phyloP scores from a whole-genome alignment of 2,329 filamentous ascomycete species.

The Verticillium dahliae region DNA sequence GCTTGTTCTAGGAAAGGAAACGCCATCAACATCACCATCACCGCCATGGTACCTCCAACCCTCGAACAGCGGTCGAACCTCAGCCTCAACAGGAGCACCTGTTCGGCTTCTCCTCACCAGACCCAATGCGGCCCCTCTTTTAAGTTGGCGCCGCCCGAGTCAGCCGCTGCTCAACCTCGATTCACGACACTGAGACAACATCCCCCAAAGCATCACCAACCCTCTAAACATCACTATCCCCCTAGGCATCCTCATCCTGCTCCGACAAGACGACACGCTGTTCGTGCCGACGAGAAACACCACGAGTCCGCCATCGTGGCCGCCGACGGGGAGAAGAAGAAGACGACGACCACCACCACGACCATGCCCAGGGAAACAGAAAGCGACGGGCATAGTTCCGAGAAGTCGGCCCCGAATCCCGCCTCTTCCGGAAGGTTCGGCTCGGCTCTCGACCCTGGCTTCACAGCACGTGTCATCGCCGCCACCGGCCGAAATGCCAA shows the following conservation, averaged over 20 bases:
- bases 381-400: neutral
- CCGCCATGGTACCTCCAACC: neutral
- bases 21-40: neutral
- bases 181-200: neutral
- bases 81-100: neutral
- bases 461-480: constrained; percentile 58
- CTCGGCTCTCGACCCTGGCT: constrained; percentile 24
- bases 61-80: neutral
- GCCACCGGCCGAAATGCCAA: constrained; percentile 57
- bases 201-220: no score
- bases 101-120: neutral
- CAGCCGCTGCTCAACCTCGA: neutral
- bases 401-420: neutral
- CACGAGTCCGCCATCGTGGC: neutral
- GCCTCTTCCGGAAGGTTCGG: neutral
- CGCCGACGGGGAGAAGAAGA: neutral
- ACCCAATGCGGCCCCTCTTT: neutral
- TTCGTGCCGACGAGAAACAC: neutral
- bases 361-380: neutral
- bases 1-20: no score
- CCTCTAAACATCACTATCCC: no score
- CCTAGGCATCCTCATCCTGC: neutral
- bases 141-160: neutral
- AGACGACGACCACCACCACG: neutral
- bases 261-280: neutral